phyloP scores from a whole-genome alignment of 768 basidiomycete species.

The Naganishia antarctica region DNA sequence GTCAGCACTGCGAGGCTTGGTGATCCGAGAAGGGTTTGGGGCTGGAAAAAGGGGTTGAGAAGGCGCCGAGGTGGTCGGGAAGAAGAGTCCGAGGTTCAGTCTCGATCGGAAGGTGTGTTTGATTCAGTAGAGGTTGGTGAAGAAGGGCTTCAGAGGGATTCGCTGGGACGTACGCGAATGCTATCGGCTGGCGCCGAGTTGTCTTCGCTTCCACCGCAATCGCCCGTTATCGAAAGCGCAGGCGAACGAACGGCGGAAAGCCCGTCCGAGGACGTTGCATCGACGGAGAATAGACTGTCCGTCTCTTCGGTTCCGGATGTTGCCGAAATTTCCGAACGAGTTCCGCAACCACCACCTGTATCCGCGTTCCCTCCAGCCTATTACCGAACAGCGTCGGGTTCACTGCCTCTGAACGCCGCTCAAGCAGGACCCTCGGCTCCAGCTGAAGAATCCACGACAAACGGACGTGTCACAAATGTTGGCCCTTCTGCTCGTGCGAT shows the following conservation, averaged over 20 bases:
- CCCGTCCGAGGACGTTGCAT: too few species aligned
- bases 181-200: too few species aligned
- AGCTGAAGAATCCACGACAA: background rate
- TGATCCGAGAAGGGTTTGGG: conserved; percentile 19
- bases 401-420: background rate
- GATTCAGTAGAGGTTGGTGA: too few species aligned
- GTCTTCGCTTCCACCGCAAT: too few species aligned
- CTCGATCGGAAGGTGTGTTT: too few species aligned
- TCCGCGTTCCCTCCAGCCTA: conserved; percentile 24
- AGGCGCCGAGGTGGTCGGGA: conserved; percentile 8
- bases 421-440: background rate
- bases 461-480: background rate
- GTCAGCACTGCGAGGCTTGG: conserved; percentile 5
- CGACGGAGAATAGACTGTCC: too few species aligned
- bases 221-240: background rate
- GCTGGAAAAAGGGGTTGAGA: conserved; percentile 20
- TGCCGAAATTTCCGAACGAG: too few species aligned
- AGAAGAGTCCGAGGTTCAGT: too few species aligned
- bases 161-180: too few species aligned
- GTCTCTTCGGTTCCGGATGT: too few species aligned
- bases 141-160: too few species aligned
- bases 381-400: background rate
- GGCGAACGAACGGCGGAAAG: too few species aligned
- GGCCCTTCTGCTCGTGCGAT: conserved; percentile 11
- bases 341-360: background rate